Evolutionary conservation across 345 rosid species (phyloP).

Genomic region (Nasturtium officinale): DNA sequence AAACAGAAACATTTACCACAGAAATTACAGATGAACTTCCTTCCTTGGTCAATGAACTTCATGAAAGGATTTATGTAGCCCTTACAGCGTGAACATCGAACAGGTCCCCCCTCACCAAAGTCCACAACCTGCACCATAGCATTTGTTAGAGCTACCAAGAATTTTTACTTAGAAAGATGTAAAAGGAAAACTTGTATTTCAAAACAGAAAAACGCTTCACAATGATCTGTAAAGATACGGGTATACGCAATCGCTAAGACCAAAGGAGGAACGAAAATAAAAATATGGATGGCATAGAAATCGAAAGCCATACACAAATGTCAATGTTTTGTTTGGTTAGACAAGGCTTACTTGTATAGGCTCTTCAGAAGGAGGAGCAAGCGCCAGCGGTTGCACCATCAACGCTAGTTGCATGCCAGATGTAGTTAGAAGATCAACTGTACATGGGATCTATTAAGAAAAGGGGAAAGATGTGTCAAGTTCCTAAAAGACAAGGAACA

Average conservation of each 20-base stretch:
- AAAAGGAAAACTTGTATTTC: constrained; percentile 7
- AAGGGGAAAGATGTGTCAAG: constrained; percentile 9
- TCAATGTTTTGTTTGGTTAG: constrained; percentile 12
- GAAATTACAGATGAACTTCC: constrained; percentile 81
- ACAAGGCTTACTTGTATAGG: constrained; percentile 72
- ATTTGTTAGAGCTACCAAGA: constrained; percentile 25
- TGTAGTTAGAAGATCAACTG: constrained; percentile 87
- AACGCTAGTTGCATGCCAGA: constrained; percentile 95
- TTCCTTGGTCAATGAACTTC: constrained; percentile 93
- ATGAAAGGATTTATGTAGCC: constrained; percentile 93
- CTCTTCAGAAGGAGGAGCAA: constrained; percentile 96
- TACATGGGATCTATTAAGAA: constrained; percentile 83
- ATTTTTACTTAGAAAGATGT: constrained; percentile 13
- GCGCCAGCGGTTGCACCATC: constrained; percentile 93
- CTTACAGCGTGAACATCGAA: constrained; percentile 93
- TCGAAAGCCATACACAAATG: not conserved
- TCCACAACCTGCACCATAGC: constrained; percentile 67
- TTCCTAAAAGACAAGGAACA: constrained; percentile 16
- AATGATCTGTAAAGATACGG: constrained; percentile 7
- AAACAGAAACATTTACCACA: constrained; percentile 56
- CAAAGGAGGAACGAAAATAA: not conserved
- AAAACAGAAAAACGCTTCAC: constrained; percentile 21
- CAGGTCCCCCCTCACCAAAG: constrained; percentile 91
- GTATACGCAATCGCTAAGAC: constrained; percentile 18
- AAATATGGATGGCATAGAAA: constrained; percentile 10